Conservation (phyloP, 192 early-diverging fungal species). For the Coemansia biformis region DNA sequence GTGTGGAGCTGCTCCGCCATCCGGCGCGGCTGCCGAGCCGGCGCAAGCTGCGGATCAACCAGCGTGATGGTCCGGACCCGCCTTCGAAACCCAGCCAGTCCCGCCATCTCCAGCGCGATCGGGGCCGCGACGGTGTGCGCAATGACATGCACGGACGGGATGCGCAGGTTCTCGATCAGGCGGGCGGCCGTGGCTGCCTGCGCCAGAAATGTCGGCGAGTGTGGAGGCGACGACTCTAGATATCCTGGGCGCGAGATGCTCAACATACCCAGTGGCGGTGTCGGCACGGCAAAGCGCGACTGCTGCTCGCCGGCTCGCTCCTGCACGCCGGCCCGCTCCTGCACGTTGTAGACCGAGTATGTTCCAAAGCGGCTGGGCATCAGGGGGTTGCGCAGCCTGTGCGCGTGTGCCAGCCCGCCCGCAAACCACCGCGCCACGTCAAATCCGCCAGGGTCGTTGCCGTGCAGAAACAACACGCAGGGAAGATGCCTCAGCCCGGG, state of each 20-base stretch:
- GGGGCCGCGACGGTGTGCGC: slow-evolving; percentile 40
- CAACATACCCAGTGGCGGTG: slow-evolving; percentile 34
- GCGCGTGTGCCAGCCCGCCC: slow-evolving; percentile 40
- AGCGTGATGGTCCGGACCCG: slow-evolving; percentile 38
- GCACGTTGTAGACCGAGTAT: slow-evolving; percentile 38
- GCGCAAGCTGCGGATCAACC: slow-evolving; percentile 31
- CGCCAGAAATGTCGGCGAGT: slow-evolving; percentile 24
- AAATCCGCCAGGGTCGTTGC: slow-evolving; percentile 46
- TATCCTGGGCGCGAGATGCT: slow-evolving; percentile 49
- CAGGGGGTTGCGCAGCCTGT: slow-evolving; percentile 42
- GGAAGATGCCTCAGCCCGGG: slow-evolving; percentile 47
- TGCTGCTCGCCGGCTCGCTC: not conserved
- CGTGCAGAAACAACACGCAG: slow-evolving; percentile 46
- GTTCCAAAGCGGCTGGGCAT: slow-evolving; percentile 45
- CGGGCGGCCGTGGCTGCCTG: slow-evolving; percentile 36
- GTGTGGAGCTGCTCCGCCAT: slow-evolving; percentile 14
- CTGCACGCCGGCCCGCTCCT: slow-evolving; percentile 8
- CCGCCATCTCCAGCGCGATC: slow-evolving; percentile 45
- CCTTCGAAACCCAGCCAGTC: slow-evolving; percentile 36
- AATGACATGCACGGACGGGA: slow-evolving; percentile 36
- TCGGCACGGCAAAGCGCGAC: slow-evolving; percentile 17
- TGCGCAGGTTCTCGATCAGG: slow-evolving; percentile 40
- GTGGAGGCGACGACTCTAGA: slow-evolving; percentile 30
- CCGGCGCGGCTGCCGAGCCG: slow-evolving; percentile 10
- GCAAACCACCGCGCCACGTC: slow-evolving; percentile 53